Evolutionary conservation across 1,284 basidiomycete species (phyloP), one percentile per base, ranked within the genome.

Genomic region (Rhodotorula sp.): DNA sequence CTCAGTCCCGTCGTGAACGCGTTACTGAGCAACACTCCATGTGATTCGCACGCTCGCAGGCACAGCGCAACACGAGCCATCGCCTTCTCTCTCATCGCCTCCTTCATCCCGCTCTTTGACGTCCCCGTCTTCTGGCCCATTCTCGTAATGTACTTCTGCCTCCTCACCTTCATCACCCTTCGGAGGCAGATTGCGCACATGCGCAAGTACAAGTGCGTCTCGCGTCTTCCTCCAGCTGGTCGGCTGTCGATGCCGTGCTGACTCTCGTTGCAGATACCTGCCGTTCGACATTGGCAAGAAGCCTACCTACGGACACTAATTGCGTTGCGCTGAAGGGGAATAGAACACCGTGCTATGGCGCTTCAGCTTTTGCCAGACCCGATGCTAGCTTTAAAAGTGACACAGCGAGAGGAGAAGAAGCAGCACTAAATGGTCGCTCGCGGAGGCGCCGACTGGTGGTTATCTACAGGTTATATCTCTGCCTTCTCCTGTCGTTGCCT

Each of bases 61-160:
- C 85, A 96, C 64, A 92, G 92, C 13, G 86, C 92, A 1, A 99
- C 94, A 8, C 89, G 92, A 66, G 94, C 96, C 9, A 90, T 90
- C 30, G 62, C 90, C 24, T 81, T 99, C 66, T 90, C 93, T 8
- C 79, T 96, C 57, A 81, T 89, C 63, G 89, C 89, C 80, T 92
- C 94, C 7, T 82, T 89, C 70, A 94, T 79, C 89, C 36, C 85
- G 44, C 82, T 83, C 19, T 95, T 95, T 77, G 94, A 98, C 80
- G 89, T 98, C 27, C 95, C 95, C 19, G 95, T 99, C 30, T 98
- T 96, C 82, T 98, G 95, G 93, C 94, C 94, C 19, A 96, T 98
- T 81, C 86, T 96, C 58, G 88, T 98, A 76, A 84, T 97, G 76
- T 81, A 74, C 70, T 78, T 78, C 71, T 78, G 77, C 74, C 77